These are phyloP conservation scores for Madurella mycetomatis DNA, from an alignment of 2,329 filamentous ascomycete genomes.

Conservation along the genomic window DNA sequence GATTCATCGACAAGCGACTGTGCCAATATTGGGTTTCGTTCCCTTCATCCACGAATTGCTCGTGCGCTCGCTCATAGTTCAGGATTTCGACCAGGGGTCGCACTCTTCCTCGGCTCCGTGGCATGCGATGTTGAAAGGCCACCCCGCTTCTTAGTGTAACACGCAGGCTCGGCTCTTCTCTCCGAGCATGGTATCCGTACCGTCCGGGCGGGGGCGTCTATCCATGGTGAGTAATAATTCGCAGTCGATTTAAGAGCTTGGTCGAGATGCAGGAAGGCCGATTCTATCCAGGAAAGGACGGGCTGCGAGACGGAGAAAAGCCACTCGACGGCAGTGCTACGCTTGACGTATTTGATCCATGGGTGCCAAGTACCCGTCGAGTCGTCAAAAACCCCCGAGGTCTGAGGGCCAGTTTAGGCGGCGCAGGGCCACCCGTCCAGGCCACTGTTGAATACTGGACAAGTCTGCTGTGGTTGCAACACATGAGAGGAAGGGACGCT, in stretches of 20 bases:
- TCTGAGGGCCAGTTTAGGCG: too few species aligned
- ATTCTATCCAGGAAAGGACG: neutral
- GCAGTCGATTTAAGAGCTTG: neutral
- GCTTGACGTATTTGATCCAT: too few species aligned
- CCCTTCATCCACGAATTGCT: neutral
- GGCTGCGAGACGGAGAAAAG: too few species aligned
- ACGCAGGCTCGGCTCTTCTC: slow-evolving; percentile 9
- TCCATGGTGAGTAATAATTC: neutral
- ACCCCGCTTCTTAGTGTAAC: slow-evolving; percentile 26
- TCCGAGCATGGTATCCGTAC: neutral
- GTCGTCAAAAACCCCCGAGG: too few species aligned
- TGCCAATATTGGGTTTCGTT: neutral
- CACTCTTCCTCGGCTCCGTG: slow-evolving; percentile 16
- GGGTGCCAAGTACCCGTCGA: too few species aligned
- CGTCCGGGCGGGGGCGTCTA: neutral
- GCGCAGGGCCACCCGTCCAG: too few species aligned
- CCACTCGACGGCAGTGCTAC: too few species aligned
- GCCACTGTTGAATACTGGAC: too few species aligned
- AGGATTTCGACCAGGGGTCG: slow-evolving; percentile 1
- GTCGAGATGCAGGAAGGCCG: neutral
- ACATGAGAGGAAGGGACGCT: too few species aligned
- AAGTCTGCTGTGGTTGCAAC: too few species aligned
- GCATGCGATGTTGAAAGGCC: neutral
- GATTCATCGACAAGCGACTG: too few species aligned
- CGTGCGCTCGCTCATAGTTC: neutral